Evolutionary conservation across 192 early-diverging fungal species (phyloP), one percentile per base, ranked within the genome.

Genomic region (Glomus cerebriforme): DNA sequence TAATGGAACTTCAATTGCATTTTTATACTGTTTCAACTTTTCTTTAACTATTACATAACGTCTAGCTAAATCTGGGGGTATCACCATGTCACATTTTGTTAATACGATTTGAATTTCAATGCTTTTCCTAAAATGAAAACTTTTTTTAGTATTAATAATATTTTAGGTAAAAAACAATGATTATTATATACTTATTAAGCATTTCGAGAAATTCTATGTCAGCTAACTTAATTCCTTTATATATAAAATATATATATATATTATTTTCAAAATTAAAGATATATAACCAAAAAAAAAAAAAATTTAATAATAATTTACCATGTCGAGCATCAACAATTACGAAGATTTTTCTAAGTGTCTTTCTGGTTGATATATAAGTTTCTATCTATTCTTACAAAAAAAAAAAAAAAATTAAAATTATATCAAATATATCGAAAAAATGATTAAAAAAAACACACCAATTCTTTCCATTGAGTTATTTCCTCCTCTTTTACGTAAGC

Each of bases 311-410:
- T 67, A 65, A 43, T 9, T 22, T 12, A 58, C 93, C 93, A 78
- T 93, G 92, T 10, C 93, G 86, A 49, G 91, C 92, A 81, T 95
- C 93, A 49, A 95, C 87, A 78, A 93, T 87, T n/a, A 95, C 86
- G 82, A 88, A 92, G 13, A 95, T 82, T 29, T 90, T 84, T 75
- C 83, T 88, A 26, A 95, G 81, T 1, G 85, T 81, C 71, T 84
- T 85, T 64, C 92, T 88, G 13, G 85, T 59, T 17, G 82, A 68
- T 19, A 93, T 79, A 77, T 93, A 95, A 24, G 82, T 82, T 78
- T 92, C 92, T 62, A 95, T 93, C 89, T 90, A 83, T 29, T 78
- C n/a, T 29, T n/a, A 31, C 13, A 54, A n/a, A 15, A 9, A 69
- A 49, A 27, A 15, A 12, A 9, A 62, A n/a, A n/a, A n/a, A n/a